Evolutionary conservation across 75 land plant genomes (phyloP), one percentile per base, ranked within the genome.

Genomic region (Sequoia sempervirens): DNA sequence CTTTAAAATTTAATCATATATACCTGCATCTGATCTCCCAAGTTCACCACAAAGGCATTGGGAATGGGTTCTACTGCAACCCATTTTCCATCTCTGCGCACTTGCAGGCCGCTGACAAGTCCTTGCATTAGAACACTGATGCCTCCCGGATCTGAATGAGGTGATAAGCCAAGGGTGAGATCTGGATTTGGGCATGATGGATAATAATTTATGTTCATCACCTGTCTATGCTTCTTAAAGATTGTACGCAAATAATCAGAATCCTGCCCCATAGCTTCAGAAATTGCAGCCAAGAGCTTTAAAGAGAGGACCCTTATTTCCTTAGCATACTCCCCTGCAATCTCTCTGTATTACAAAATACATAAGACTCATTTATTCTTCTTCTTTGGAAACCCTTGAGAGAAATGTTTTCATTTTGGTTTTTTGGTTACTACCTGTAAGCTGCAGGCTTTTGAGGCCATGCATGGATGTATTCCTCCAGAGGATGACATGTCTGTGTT

Each of bases 131-230:
- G 28, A 79, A 89, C 52, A 40, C 89, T 89, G 85, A 92, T 58
- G 37, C 61, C 79, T 17, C 91, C 87, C 79, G 83, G 82, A 82
- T 91, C 94, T 9, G 93, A 89, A 80, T 93, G 94, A 37, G 94
- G 84, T 70, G 85, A 86, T 72, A 91, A 8, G 12, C 93, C 93
- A 69, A 92, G 79, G 4, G 88, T 82, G 4, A 92, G 87, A 36
- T 89, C 86, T 2, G 94, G 94, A 47, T 88, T 85, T 13, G 94
- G 92, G 66, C 94, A 93, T 26, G 92, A 82, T 13, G 92, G 94
- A 70, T 88, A 91, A 80, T 87, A 93, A 80, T 93, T 93, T 41
- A 89, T 86, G 10, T 80, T 80, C 78, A 93, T 79, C 30, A 88
- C 66, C 85, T 93, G 92, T 20, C 82, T 88, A 26, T 90, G 88